Percentiles rank a stretch among this genome's conserved stretches.
These are phyloP conservation scores for Beta vulgaris DNA, from an alignment of 148 eudicot genomes.

Conservation along the genomic window DNA sequence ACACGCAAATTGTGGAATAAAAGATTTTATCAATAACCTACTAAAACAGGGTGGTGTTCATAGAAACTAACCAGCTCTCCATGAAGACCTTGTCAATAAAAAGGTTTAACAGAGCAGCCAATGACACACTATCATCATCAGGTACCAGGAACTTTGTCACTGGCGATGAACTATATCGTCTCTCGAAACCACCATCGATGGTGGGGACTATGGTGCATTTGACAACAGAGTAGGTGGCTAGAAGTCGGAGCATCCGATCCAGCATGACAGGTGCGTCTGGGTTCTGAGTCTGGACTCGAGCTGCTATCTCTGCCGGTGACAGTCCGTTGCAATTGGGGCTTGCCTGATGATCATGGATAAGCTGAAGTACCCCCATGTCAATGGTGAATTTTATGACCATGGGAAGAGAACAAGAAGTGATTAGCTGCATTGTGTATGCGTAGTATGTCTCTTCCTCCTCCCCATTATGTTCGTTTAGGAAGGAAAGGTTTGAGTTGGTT, in stretches of 20 bases:
- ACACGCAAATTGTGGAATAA: too few species aligned
- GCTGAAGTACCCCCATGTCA: slow-evolving; percentile 3
- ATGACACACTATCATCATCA: slow-evolving; percentile 41
- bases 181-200: slow-evolving; percentile 35
- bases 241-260: slow-evolving; percentile 51
- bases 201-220: slow-evolving; percentile 21
- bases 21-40: too few species aligned
- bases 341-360: slow-evolving; percentile 12
- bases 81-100: neutral
- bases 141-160: slow-evolving; percentile 48
- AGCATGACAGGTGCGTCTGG: slow-evolving; percentile 34
- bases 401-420: slow-evolving; percentile 4
- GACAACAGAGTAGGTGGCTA: slow-evolving; percentile 45
- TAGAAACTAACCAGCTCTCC: slow-evolving; percentile 9
- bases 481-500: too few species aligned
- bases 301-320: slow-evolving; percentile 44
- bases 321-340: slow-evolving; percentile 42
- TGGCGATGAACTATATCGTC: slow-evolving; percentile 51
- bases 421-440: neutral
- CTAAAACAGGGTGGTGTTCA: too few species aligned
- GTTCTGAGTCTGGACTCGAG: slow-evolving; percentile 33
- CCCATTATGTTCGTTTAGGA: too few species aligned
- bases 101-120: neutral
- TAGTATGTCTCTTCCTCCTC: neutral
- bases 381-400: slow-evolving; percentile 4